Conservation (phyloP, 1,284 basidiomycete species). For the Cutaneotrichosporon mucoides region DNA sequence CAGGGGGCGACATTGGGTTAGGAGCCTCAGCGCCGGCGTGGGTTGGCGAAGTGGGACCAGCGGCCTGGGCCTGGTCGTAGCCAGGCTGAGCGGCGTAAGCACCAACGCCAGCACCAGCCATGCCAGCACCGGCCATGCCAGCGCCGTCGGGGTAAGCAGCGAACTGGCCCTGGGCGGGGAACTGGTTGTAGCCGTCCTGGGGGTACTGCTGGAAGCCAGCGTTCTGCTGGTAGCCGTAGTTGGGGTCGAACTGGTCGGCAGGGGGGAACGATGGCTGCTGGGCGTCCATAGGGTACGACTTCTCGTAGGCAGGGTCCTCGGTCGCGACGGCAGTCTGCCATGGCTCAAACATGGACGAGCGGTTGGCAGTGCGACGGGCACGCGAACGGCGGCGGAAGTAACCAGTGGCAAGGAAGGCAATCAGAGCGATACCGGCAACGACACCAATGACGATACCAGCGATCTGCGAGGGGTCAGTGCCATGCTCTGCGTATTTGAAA, state of each 20-base stretch:
- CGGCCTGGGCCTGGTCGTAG: neutral
- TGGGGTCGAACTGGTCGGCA: constrained; percentile 19
- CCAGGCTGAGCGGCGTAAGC: neutral
- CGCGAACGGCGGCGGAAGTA: constrained; percentile 31
- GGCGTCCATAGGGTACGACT: constrained; percentile 17
- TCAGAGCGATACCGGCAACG: constrained; percentile 31
- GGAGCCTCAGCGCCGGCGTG: neutral
- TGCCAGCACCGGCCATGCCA: constrained; percentile 12
- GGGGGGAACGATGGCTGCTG: constrained; percentile 8
- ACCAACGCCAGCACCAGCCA: no score
- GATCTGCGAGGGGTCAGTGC: constrained; percentile 29
- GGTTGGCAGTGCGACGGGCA: constrained; percentile 29
- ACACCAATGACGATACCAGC: constrained; percentile 44
- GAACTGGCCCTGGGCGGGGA: neutral
- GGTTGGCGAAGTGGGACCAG: neutral
- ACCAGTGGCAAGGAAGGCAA: constrained; percentile 34
- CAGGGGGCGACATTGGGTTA: neutral
- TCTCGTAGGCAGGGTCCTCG: constrained; percentile 24
- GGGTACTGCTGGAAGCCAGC: constrained; percentile 12
- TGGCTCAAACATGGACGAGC: constrained; percentile 42
- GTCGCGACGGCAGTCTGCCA: constrained; percentile 33
- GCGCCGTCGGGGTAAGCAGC: neutral
- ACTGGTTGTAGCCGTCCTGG: constrained; percentile 14
- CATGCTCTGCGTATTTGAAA: neutral
- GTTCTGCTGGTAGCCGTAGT: constrained; percentile 11